A percentile compares a stretch with the other conserved stretches of the same genome.
Evolutionary conservation across 306 rosid genomes (phyloP).

Genomic region (Dalbergia oliveri): DNA sequence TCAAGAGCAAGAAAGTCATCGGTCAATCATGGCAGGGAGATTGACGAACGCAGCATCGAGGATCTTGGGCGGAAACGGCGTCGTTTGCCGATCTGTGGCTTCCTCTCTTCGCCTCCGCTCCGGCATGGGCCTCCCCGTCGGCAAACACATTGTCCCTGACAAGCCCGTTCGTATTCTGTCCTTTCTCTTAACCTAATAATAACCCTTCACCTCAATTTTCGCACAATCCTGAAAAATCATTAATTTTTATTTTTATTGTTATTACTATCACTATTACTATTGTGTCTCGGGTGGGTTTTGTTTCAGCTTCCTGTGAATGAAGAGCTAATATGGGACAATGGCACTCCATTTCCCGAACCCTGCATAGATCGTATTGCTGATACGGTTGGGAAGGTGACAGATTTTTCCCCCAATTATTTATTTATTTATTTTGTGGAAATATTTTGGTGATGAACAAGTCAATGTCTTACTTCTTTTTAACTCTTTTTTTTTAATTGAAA

Average conservation of each 20-base stretch:
- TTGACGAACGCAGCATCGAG: constrained; percentile 71
- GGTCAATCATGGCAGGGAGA: constrained; percentile 75
- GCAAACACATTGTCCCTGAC: constrained; percentile 87
- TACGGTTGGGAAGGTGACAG: constrained; percentile 81
- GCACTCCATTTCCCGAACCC: constrained; percentile 92
- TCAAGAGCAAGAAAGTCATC: constrained; percentile 24
- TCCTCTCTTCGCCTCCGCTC: constrained; percentile 81
- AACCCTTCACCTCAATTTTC: neutral
- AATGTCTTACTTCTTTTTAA: neutral
- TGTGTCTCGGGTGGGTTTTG: neutral
- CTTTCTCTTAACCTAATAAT: constrained; percentile 36
- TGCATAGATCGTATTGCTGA: constrained; percentile 97
- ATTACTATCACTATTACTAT: neutral
- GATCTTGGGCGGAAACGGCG: constrained; percentile 86
- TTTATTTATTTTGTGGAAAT: neutral
- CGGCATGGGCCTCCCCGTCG: constrained; percentile 95
- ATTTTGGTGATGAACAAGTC: neutral
- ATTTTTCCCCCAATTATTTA: neutral
- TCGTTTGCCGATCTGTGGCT: constrained; percentile 72
- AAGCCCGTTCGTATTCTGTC: constrained; percentile 70
- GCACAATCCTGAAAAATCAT: neutral
- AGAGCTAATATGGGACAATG: constrained; percentile 94
- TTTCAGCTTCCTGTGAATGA: constrained; percentile 79
- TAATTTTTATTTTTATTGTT: neutral
- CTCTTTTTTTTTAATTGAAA: neutral